These are phyloP conservation scores for Botrytis deweyae DNA, from an alignment of 2,329 filamentous ascomycete genomes.

Conservation along the genomic window DNA sequence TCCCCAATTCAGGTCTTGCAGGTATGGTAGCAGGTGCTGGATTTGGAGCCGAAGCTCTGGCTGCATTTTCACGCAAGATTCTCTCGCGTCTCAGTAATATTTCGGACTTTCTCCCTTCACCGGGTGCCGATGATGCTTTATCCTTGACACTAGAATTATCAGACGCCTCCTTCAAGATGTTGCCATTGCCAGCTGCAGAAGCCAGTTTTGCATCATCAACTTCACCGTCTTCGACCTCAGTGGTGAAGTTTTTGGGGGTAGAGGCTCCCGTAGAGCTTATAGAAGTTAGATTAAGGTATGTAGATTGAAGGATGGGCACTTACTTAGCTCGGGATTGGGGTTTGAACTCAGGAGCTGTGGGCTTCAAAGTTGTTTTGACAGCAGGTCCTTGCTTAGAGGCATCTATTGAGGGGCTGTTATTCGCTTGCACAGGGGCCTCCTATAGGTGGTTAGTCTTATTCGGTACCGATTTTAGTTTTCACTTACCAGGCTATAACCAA, in stretches of 20 bases:
- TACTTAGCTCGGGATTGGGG: constrained; percentile 45
- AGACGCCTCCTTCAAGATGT: constrained; percentile 14
- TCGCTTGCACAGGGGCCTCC: constrained; percentile 25
- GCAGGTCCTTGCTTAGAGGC: constrained; percentile 16
- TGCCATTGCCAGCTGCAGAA: constrained; percentile 15
- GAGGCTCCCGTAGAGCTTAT: constrained; percentile 37
- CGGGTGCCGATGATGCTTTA: constrained; percentile 26
- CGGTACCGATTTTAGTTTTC: neutral
- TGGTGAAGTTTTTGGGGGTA: constrained; percentile 36
- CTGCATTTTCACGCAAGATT: constrained; percentile 35
- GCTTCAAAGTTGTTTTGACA: constrained; percentile 49
- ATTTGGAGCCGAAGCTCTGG: constrained; percentile 29
- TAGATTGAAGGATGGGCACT: constrained; percentile 20
- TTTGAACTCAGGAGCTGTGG: constrained; percentile 65
- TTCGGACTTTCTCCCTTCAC: constrained; percentile 34
- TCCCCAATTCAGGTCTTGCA: constrained; percentile 30
- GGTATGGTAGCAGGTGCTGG: constrained; percentile 27
- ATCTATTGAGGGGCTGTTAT: constrained; percentile 21
- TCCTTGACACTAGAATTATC: constrained; percentile 25
- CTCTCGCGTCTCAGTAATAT: constrained; percentile 34
- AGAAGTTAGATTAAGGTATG: constrained; percentile 39
- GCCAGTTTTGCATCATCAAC: constrained; percentile 58
- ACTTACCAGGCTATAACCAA: constrained; percentile 63
- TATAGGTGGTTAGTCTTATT: constrained; percentile 38
- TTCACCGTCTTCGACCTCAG: constrained; percentile 70